A percentile compares a stretch with the other conserved stretches of the same genome.
These are phyloP conservation scores for Leccinum subrobustum DNA, from an alignment of 1,284 basidiomycete genomes.

Conservation along the genomic window DNA sequence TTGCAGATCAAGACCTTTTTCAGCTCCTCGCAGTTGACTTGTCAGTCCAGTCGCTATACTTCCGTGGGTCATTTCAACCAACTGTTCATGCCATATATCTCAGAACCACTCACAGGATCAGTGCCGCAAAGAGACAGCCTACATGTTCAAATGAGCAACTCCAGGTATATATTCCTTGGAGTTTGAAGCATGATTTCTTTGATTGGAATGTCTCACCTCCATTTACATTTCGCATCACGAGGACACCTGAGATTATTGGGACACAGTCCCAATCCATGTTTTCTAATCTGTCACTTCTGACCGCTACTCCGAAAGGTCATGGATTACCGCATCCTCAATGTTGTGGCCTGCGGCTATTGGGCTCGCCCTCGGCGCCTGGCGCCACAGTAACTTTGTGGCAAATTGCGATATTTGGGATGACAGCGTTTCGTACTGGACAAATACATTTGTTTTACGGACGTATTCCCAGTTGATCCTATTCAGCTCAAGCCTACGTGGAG, in stretches of 20 bases:
- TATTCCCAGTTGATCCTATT: neutral
- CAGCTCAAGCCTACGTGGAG: neutral
- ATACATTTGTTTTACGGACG: neutral
- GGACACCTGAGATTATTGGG: neutral
- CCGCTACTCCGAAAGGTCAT: neutral
- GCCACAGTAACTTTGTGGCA: neutral
- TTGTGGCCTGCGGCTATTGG: neutral
- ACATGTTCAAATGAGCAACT: neutral
- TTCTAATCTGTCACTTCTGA: neutral
- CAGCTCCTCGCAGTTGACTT: neutral
- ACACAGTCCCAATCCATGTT: neutral
- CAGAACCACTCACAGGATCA: neutral
- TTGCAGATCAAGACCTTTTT: neutral
- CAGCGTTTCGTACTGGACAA: neutral
- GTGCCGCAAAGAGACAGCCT: neutral
- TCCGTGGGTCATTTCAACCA: neutral
- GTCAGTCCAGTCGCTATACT: neutral
- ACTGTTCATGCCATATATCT: neutral
- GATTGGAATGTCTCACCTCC: neutral
- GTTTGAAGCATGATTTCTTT: neutral
- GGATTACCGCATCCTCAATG: neutral
- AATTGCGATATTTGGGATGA: neutral
- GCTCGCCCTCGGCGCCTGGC: neutral
- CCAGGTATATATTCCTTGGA: neutral
- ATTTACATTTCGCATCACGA: neutral